Percentiles rank a stretch among this genome's conserved stretches.
These are phyloP conservation scores for Pythium sukuiense DNA, from an alignment of 352 stramenopile species.

Conservation along the genomic window DNA sequence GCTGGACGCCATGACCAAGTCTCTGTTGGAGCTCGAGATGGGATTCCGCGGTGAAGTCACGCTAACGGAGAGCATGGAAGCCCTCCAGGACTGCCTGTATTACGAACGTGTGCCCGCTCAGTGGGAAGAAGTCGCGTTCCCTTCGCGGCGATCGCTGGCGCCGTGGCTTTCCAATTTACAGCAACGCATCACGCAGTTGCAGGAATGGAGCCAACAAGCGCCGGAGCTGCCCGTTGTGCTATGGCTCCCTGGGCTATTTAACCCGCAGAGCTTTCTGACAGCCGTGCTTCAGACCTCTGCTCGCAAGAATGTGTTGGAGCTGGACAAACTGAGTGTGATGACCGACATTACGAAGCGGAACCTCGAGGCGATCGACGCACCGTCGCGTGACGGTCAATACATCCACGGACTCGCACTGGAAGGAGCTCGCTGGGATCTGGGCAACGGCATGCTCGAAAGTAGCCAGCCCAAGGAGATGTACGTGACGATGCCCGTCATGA, in stretches of 20 bases:
- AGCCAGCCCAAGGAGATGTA: slow-evolving; percentile 91
- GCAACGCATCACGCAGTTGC: slow-evolving; percentile 81
- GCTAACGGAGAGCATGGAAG: slow-evolving; percentile 87
- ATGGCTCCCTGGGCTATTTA: slow-evolving; percentile 84
- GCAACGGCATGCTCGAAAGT: slow-evolving; percentile 74
- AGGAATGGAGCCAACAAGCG: slow-evolving; percentile 81
- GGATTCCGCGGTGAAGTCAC: slow-evolving; percentile 89
- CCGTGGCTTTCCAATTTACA: slow-evolving; percentile 88
- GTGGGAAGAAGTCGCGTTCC: slow-evolving; percentile 80
- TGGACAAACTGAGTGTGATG: slow-evolving; percentile 74
- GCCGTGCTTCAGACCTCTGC: slow-evolving; percentile 76
- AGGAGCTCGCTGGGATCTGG: slow-evolving; percentile 87
- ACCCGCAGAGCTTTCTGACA: slow-evolving; percentile 85
- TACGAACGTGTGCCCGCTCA: slow-evolving; percentile 65
- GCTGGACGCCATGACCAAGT: slow-evolving; percentile 72
- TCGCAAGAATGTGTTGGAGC: slow-evolving; percentile 74
- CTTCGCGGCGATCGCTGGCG: slow-evolving; percentile 72
- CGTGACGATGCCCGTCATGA: slow-evolving; percentile 91
- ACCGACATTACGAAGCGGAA: slow-evolving; percentile 90
- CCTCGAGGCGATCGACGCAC: slow-evolving; percentile 75
- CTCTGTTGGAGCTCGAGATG: slow-evolving; percentile 82
- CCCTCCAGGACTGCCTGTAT: slow-evolving; percentile 77
- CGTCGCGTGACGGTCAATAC: slow-evolving; percentile 89
- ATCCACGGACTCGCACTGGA: slow-evolving; percentile 89
- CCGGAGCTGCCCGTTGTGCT: slow-evolving; percentile 81